phyloP scores from a whole-genome alignment of 352 stramenopile genomes.

The Peronospora tabacina region DNA sequence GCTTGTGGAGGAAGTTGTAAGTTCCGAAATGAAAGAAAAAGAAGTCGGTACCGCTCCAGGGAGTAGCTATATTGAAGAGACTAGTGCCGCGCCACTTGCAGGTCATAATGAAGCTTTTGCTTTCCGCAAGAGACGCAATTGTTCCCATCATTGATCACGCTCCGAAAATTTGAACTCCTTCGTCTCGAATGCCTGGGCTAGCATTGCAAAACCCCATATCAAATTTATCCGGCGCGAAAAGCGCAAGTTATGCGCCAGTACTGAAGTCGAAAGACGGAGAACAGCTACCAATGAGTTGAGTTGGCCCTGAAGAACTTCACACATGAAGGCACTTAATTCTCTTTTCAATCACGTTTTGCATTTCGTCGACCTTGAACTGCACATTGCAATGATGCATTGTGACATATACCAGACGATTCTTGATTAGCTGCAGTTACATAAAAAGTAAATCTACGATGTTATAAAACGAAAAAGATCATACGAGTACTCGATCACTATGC shows the following conservation, averaged over 20 bases:
- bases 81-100: neutral
- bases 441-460: no score
- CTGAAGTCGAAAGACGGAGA: neutral
- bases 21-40: conserved; percentile 23
- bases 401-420: neutral
- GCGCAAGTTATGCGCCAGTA: neutral
- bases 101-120: conserved; percentile 5
- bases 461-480: no score
- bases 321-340: neutral
- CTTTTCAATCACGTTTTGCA: neutral
- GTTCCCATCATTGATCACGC: conserved; percentile 3
- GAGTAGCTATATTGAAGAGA: conserved; percentile 1
- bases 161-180: conserved; percentile 8
- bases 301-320: conserved; percentile 2
- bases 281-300: neutral
- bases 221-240: conserved; percentile 1
- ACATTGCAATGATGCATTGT: neutral
- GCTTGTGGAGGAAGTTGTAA: conserved; percentile 19
- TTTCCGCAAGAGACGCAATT: conserved; percentile 14
- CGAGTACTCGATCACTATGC: neutral
- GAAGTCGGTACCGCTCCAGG: neutral
- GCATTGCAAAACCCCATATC: neutral
- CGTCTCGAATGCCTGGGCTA: conserved; percentile 8
- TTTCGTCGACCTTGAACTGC: neutral
- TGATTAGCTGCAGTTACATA: neutral